A percentile compares a stretch with the other conserved stretches of the same genome.
These are phyloP conservation scores for Danielia reshetovae DNA, from an alignment of 805 yeast genomes.

Conservation along the genomic window DNA sequence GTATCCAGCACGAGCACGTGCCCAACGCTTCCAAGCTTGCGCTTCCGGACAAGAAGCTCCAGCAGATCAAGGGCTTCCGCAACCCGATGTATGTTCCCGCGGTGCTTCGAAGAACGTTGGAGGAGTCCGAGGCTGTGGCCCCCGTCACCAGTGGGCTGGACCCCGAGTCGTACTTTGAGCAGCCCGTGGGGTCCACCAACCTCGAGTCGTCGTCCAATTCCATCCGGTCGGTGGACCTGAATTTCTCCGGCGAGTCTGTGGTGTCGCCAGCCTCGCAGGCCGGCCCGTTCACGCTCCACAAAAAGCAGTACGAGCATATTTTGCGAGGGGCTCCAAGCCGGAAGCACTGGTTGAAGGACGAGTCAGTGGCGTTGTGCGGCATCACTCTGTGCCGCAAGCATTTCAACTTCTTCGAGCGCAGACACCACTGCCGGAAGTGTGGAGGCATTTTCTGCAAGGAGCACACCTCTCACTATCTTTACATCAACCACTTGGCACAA, in stretches of 20 bases:
- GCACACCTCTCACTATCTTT: conserved; percentile 55
- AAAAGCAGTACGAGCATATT: conserved; percentile 24
- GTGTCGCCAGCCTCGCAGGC: conserved; percentile 10
- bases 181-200: conserved; percentile 4
- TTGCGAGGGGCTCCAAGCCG: conserved; percentile 47
- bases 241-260: conserved; percentile 24
- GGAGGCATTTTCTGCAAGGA: conserved; percentile 76
- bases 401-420: conserved; percentile 75
- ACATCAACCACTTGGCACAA: conserved; percentile 56
- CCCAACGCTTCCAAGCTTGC: conserved; percentile 25
- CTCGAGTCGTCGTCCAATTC: conserved; percentile 18
- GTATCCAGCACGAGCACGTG: conserved; percentile 2
- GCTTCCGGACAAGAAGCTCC: conserved; percentile 35
- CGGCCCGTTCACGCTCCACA: conserved; percentile 12
- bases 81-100: conserved; percentile 91
- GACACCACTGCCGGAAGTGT: conserved; percentile 83
- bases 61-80: conserved; percentile 75
- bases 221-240: conserved; percentile 31
- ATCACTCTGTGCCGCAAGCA: conserved; percentile 51
- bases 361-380: conserved; percentile 57
- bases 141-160: not conserved
- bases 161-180: not conserved
- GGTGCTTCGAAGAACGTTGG: conserved; percentile 53
- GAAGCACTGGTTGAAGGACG: conserved; percentile 74
- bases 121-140: conserved; percentile 3